Conservation (phyloP, 1,139 yeast species). For the Meyerozyma carpophila region DNA sequence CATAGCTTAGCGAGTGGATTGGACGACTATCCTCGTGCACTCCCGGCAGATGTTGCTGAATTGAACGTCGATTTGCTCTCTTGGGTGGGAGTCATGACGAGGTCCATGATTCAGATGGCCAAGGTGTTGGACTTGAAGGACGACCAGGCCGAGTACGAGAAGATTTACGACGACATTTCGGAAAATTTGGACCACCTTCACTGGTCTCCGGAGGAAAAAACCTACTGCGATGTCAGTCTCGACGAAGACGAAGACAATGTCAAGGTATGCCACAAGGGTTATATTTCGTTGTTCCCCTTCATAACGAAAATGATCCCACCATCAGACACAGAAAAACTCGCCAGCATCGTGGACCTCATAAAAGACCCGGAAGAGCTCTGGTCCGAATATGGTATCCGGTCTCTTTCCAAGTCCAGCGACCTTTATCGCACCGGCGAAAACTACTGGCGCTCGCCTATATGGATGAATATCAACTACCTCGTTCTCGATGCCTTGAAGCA, state of each 20-base stretch:
- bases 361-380: constrained; percentile 71
- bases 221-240: constrained; percentile 84
- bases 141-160: constrained; percentile 49
- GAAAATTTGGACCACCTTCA: constrained; percentile 67
- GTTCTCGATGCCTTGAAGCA: constrained; percentile 62
- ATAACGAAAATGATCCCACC: constrained; percentile 60
- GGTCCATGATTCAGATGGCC: constrained; percentile 74
- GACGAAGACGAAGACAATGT: constrained; percentile 63
- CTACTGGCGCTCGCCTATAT: constrained; percentile 94
- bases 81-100: constrained; percentile 93
- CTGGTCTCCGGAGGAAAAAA: constrained; percentile 63
- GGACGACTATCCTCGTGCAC: constrained; percentile 91
- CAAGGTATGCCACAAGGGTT: constrained; percentile 83
- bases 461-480: constrained; percentile 89
- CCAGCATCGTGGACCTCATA: constrained; percentile 50
- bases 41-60: constrained; percentile 81
- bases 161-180: constrained; percentile 52
- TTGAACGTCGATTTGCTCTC: constrained; percentile 82
- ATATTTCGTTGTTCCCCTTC: constrained; percentile 82
- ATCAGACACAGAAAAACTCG: constrained; percentile 44
- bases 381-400: constrained; percentile 76
- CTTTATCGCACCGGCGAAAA: constrained; percentile 76
- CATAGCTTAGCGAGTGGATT: constrained; percentile 92
- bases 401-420: constrained; percentile 65
- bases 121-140: constrained; percentile 50